phyloP scores from a whole-genome alignment of 768 basidiomycete genomes.

The Clavulina sp. region DNA sequence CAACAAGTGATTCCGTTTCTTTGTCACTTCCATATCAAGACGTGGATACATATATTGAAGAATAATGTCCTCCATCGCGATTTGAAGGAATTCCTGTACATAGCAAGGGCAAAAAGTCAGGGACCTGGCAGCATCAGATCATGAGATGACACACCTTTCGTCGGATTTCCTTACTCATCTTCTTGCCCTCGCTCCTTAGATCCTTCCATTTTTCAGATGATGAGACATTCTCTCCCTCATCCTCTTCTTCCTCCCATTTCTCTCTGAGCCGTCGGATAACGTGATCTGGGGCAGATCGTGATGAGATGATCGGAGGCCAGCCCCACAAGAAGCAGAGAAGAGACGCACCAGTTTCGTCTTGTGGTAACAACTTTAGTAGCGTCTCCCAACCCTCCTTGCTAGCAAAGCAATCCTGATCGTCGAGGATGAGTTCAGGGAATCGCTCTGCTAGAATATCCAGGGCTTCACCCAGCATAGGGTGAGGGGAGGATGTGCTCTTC shows the following conservation, averaged over 20 bases:
- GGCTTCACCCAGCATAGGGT: slow-evolving; percentile 50
- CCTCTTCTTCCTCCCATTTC: slow-evolving; percentile 33
- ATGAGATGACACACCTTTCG: slow-evolving; percentile 1
- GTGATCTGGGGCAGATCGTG: slow-evolving; percentile 13
- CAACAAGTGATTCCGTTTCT: slow-evolving; percentile 91
- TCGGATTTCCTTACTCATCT: not conserved
- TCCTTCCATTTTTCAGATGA: slow-evolving; percentile 67
- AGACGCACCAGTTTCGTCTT: slow-evolving; percentile 28
- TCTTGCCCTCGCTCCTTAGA: slow-evolving; percentile 19
- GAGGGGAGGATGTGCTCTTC: slow-evolving; percentile 26
- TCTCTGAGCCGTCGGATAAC: slow-evolving; percentile 31
- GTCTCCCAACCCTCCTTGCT: slow-evolving; percentile 53
- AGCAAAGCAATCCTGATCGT: slow-evolving; percentile 73
- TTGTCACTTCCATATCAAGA: slow-evolving; percentile 92
- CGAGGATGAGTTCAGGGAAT: slow-evolving; percentile 53
- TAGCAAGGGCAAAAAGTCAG: not conserved
- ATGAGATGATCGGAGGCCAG: not conserved
- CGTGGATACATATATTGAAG: slow-evolving; percentile 92
- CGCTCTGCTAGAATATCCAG: slow-evolving; percentile 30
- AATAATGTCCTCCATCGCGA: slow-evolving; percentile 69
- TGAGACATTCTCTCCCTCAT: slow-evolving; percentile 14
- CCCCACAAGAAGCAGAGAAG: not conserved
- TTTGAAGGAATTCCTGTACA: slow-evolving; percentile 16
- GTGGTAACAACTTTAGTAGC: slow-evolving; percentile 55
- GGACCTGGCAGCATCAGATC: not conserved